Evolutionary conservation across 2,329 filamentous ascomycete genomes (phyloP).

Genomic region (Pyrenophora tritici-repentis): DNA sequence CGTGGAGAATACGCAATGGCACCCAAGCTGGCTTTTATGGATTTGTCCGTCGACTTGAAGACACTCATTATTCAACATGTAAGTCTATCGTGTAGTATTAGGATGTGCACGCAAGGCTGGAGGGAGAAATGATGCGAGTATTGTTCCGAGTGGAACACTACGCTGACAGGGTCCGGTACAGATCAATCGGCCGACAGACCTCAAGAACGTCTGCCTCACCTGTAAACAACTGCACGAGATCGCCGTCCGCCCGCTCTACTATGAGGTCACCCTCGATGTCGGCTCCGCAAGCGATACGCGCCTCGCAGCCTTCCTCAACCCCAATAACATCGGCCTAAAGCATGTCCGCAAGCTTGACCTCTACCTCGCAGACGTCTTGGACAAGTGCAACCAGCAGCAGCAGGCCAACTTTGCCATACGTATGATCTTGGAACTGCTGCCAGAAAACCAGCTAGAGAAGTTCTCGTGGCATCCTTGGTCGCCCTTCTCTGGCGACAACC

Average conservation of each 20-base stretch:
- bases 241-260: constrained; percentile 53
- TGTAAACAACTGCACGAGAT: constrained; percentile 55
- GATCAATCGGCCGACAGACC: constrained; percentile 54
- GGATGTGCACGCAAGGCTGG: background rate
- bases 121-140: background rate
- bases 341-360: constrained; percentile 54
- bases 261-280: constrained; percentile 54
- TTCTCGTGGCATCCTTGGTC: constrained; percentile 59
- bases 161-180: constrained; percentile 19
- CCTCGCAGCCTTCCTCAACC: constrained; percentile 53
- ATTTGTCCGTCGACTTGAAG: constrained; percentile 47
- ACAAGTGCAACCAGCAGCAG: constrained; percentile 52
- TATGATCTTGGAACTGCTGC: constrained; percentile 56
- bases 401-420: constrained; percentile 55
- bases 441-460: constrained; percentile 55
- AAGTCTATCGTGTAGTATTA: constrained; percentile 17
- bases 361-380: constrained; percentile 51
- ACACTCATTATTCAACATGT: constrained; percentile 48
- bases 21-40: constrained; percentile 37
- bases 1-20: constrained; percentile 28
- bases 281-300: constrained; percentile 51
- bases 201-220: constrained; percentile 54
- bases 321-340: constrained; percentile 54
- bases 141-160: background rate
- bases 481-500: constrained; percentile 54